Evolutionary conservation across 371 early-diverging fungal genomes (phyloP).

Genomic region (Coelomomyces lativittatus): DNA sequence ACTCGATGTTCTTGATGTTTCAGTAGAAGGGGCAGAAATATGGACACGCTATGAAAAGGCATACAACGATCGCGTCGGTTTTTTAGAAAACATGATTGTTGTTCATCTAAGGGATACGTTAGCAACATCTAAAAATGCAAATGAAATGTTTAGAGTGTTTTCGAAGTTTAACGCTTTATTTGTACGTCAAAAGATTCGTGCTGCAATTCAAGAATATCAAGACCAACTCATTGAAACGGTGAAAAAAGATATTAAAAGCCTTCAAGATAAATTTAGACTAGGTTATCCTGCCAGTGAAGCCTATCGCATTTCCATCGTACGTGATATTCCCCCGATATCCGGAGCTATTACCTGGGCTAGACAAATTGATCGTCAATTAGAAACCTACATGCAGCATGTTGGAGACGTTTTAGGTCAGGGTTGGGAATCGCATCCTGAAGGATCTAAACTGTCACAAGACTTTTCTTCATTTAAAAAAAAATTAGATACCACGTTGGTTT

Average conservation of each 20-base stretch:
- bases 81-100: slow-evolving; percentile 94
- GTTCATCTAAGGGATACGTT: slow-evolving; percentile 77
- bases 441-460: slow-evolving; percentile 77
- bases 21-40: slow-evolving; percentile 75
- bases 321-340: slow-evolving; percentile 81
- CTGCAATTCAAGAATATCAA: slow-evolving; percentile 97
- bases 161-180: slow-evolving; percentile 96
- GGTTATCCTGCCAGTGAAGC: slow-evolving; percentile 80
- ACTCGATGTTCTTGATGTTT: slow-evolving; percentile 85
- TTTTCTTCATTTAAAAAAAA: slow-evolving; percentile 77
- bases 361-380: slow-evolving; percentile 90
- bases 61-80: slow-evolving; percentile 84
- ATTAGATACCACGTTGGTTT: slow-evolving; percentile 71
- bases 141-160: slow-evolving; percentile 97
- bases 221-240: slow-evolving; percentile 88
- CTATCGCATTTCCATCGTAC: slow-evolving; percentile 64
- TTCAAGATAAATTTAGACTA: slow-evolving; percentile 88
- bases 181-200: slow-evolving; percentile 94
- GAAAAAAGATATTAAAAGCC: slow-evolving; percentile 80
- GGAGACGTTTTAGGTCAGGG: slow-evolving; percentile 93
- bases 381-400: slow-evolving; percentile 85
- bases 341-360: slow-evolving; percentile 95
- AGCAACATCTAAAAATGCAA: slow-evolving; percentile 84
- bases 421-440: slow-evolving; percentile 92
- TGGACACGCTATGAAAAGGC: slow-evolving; percentile 78